Conservation (phyloP, 1,139 yeast species). For the Chernovozyma aurita region DNA sequence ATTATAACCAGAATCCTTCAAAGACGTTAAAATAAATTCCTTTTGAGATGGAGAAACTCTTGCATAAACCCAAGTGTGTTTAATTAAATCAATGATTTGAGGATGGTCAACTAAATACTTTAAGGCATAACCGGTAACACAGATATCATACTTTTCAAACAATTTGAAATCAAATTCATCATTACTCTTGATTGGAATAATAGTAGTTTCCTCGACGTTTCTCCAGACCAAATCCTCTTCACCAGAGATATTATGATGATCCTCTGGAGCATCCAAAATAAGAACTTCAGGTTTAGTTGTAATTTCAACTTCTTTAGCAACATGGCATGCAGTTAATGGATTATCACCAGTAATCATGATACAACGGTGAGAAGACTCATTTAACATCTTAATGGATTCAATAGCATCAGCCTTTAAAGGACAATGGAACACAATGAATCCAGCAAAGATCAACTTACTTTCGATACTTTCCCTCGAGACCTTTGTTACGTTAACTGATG, state of each 20-base stretch:
- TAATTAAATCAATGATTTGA: constrained; percentile 67
- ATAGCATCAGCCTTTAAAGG: constrained; percentile 93
- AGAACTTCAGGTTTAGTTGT: constrained; percentile 67
- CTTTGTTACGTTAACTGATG: constrained; percentile 45
- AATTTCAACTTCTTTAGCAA: constrained; percentile 88
- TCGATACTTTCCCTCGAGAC: constrained; percentile 75
- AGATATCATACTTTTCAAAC: constrained; percentile 72
- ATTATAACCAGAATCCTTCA: constrained; percentile 85
- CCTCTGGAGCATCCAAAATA: constrained; percentile 84
- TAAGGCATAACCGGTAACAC: constrained; percentile 92
- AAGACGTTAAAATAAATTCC: constrained; percentile 79
- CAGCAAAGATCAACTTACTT: constrained; percentile 71
- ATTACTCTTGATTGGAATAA: constrained; percentile 63
- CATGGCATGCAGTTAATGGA: constrained; percentile 97
- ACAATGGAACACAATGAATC: constrained; percentile 94
- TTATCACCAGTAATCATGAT: constrained; percentile 99
- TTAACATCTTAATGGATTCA: constrained; percentile 85
- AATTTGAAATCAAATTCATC: constrained; percentile 55
- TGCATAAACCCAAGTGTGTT: constrained; percentile 95
- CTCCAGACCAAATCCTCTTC: constrained; percentile 74
- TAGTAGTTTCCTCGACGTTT: constrained; percentile 70
- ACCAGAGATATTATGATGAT: constrained; percentile 46
- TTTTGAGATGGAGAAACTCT: constrained; percentile 97
- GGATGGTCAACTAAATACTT: constrained; percentile 57
- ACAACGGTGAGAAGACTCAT: constrained; percentile 91